These are phyloP conservation scores for Leccinum laetum DNA, from an alignment of 1,284 basidiomycete genomes.

Conservation along the genomic window DNA sequence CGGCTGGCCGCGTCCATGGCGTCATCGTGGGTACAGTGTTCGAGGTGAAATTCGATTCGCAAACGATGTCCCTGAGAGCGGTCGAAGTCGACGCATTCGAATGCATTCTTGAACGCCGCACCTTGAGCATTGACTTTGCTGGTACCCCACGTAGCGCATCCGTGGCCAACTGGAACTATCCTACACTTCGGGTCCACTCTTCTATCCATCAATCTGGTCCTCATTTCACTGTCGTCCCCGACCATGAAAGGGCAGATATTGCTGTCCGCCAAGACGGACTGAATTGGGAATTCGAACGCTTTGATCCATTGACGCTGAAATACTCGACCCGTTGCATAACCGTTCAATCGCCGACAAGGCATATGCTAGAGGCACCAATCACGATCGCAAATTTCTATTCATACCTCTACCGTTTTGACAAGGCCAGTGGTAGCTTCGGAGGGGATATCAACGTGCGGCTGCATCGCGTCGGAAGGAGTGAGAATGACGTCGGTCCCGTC, in stretches of 20 bases:
- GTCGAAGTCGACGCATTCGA: background rate
- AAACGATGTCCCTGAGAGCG: background rate
- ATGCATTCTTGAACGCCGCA: background rate
- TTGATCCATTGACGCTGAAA: background rate
- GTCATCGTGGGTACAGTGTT: slow-evolving; percentile 1
- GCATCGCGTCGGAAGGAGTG: background rate
- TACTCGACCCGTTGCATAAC: background rate
- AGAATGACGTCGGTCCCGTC: background rate
- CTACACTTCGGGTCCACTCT: background rate
- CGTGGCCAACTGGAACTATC: slow-evolving; percentile 1
- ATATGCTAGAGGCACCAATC: background rate
- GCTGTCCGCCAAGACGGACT: background rate
- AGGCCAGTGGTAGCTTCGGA: background rate
- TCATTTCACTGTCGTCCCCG: slow-evolving; percentile 1
- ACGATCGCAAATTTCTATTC: background rate
- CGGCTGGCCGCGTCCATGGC: slow-evolving; percentile 1
- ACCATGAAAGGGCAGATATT: background rate
- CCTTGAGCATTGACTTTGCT: background rate
- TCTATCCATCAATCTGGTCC: background rate
- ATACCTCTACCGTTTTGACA: background rate
- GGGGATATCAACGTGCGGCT: background rate
- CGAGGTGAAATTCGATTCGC: background rate
- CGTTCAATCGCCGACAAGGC: background rate
- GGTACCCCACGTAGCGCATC: background rate
- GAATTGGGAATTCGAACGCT: background rate